phyloP scores from a whole-genome alignment of 1,284 basidiomycete genomes.

The Chalciporus sp. region DNA sequence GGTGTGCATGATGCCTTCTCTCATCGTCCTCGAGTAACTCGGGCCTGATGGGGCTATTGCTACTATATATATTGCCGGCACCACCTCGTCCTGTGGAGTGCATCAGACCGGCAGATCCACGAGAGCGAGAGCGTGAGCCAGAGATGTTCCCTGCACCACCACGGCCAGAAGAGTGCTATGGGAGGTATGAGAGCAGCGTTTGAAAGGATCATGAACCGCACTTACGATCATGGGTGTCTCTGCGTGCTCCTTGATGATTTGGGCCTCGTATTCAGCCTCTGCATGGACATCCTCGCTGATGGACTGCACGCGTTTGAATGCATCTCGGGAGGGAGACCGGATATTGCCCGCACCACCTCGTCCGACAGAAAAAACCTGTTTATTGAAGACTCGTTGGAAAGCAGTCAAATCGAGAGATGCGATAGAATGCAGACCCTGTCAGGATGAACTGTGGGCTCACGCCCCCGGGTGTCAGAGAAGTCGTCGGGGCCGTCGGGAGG shows the following conservation, averaged over 20 bases:
- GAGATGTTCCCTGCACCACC: slow-evolving; percentile 36
- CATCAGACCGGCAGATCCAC: slow-evolving; percentile 32
- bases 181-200: slow-evolving; percentile 1
- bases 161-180: slow-evolving; percentile 50
- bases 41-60: slow-evolving; percentile 27
- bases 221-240: slow-evolving; percentile 43
- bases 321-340: slow-evolving; percentile 67
- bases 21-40: slow-evolving; percentile 48
- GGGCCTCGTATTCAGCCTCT: slow-evolving; percentile 43
- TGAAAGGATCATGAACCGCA: not conserved
- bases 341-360: slow-evolving; percentile 81
- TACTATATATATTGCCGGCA: slow-evolving; percentile 57
- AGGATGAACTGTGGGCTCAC: slow-evolving; percentile 49
- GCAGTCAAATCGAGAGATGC: not conserved
- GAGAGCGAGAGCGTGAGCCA: slow-evolving; percentile 36
- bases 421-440: slow-evolving; percentile 32
- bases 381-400: not conserved
- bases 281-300: slow-evolving; percentile 22
- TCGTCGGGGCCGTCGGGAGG: slow-evolving; percentile 45
- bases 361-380: slow-evolving; percentile 62
- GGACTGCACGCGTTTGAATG: slow-evolving; percentile 34
- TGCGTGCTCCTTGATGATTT: slow-evolving; percentile 45
- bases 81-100: slow-evolving; percentile 70
- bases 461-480: slow-evolving; percentile 46
- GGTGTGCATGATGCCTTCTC: slow-evolving; percentile 36